These are phyloP conservation scores for Scopulariopsis brevicaulis DNA, from an alignment of 2,329 filamentous ascomycete genomes.

Conservation along the genomic window DNA sequence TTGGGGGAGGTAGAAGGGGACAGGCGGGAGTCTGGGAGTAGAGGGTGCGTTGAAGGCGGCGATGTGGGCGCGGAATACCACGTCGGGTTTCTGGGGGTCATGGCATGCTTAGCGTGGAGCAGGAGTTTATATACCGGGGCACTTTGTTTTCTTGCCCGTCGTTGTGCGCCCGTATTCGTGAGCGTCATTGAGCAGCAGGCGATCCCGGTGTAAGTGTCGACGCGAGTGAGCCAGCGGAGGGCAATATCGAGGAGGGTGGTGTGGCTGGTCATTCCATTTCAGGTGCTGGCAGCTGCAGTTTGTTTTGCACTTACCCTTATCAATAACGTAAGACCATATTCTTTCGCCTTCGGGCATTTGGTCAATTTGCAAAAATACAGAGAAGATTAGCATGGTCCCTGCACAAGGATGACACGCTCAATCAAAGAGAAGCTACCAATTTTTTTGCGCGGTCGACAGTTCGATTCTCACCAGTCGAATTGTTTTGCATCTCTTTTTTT, in stretches of 20 bases:
- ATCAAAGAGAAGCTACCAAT: slow-evolving; percentile 56
- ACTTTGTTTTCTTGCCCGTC: too few relatives aligned
- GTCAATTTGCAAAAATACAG: neutral
- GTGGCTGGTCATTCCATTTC: neutral
- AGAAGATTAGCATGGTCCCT: slow-evolving; percentile 5
- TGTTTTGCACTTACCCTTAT: neutral
- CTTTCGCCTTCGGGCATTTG: neutral
- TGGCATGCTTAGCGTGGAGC: too few relatives aligned
- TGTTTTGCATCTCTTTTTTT: neutral
- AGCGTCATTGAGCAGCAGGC: neutral
- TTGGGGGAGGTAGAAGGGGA: too few relatives aligned
- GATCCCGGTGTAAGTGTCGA: neutral
- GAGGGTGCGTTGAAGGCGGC: too few relatives aligned
- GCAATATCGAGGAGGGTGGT: too few relatives aligned
- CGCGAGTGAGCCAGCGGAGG: neutral
- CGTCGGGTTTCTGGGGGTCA: too few relatives aligned
- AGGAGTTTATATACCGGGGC: too few relatives aligned
- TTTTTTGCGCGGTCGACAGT: neutral
- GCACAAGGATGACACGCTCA: slow-evolving; percentile 74
- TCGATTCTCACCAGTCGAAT: neutral
- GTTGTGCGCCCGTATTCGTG: too few relatives aligned
- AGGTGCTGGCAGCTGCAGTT: neutral
- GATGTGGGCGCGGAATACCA: too few relatives aligned
- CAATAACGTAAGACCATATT: neutral
- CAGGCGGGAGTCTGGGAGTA: too few relatives aligned